Conservation (phyloP, 2,329 filamentous ascomycete genomes). For the Ophiostoma novo-ulmi region DNA sequence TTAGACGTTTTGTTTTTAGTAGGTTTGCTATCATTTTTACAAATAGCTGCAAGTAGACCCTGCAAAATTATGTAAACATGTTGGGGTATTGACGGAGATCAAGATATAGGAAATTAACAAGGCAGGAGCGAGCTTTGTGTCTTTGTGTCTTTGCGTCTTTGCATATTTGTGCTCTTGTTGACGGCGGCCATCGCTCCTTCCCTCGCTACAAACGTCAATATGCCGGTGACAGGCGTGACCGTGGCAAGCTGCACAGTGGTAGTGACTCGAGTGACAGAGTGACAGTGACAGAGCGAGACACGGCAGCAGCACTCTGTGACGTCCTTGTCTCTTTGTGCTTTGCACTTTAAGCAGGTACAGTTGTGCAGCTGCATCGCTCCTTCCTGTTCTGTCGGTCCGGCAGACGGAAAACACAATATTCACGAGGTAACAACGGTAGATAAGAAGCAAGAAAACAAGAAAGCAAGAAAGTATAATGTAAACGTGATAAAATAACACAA, state of each 20-base stretch:
- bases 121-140: not conserved
- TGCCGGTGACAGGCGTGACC: not conserved
- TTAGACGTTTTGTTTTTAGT: too few relatives aligned
- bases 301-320: not conserved
- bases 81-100: not conserved
- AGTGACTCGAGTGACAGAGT: not conserved
- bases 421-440: not conserved
- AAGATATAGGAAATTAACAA: not conserved
- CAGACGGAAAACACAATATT: not conserved
- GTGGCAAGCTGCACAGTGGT: conserved; percentile 3
- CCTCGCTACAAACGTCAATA: not conserved
- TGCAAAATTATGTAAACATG: not conserved
- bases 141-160: not conserved
- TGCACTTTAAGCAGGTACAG: not conserved
- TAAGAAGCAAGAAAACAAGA: not conserved
- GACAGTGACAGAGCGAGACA: not conserved
- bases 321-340: not conserved
- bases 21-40: too few relatives aligned
- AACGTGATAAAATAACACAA: not conserved
- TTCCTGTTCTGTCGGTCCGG: conserved; percentile 17
- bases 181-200: conserved; percentile 12
- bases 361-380: conserved; percentile 19
- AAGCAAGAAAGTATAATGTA: not conserved
- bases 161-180: not conserved
- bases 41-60: too few relatives aligned